phyloP scores from a whole-genome alignment of 805 yeast genomes.

The Cyberlindnera mrakii region DNA sequence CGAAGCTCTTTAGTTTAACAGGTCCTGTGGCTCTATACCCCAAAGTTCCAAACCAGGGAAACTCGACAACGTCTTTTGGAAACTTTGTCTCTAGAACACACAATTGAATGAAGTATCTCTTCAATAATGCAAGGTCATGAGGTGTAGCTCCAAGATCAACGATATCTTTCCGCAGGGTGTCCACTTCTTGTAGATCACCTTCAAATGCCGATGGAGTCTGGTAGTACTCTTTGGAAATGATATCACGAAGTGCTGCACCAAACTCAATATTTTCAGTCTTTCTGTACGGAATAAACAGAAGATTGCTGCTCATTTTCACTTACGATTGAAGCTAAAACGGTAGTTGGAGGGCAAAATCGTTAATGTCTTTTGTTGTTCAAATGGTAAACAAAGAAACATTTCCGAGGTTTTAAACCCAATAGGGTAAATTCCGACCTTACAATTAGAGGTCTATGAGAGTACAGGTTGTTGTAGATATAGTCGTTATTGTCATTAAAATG shows the following conservation, averaged over 20 bases:
- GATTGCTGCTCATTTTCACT: conserved; percentile 26
- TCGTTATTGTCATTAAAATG: too few relatives aligned
- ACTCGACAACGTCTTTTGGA: conserved; percentile 52
- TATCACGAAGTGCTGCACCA: conserved; percentile 30
- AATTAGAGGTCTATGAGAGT: neutral
- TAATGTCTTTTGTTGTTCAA: neutral
- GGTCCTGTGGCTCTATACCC: conserved; percentile 50
- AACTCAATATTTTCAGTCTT: conserved; percentile 38
- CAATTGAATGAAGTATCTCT: conserved; percentile 43
- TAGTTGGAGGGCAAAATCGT: neutral
- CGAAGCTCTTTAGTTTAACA: conserved; percentile 39
- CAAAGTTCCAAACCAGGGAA: conserved; percentile 70
- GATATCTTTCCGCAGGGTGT: conserved; percentile 37
- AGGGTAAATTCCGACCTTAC: neutral
- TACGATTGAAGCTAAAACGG: neutral
- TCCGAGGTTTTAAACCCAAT: neutral
- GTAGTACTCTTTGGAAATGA: conserved; percentile 43
- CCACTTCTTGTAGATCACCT: conserved; percentile 37
- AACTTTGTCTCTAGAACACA: conserved; percentile 46
- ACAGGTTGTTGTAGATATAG: too few relatives aligned
- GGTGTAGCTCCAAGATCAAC: conserved; percentile 30
- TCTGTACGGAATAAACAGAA: conserved; percentile 47
- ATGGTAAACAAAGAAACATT: conserved; percentile 4
- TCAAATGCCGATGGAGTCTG: conserved; percentile 38
- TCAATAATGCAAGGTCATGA: conserved; percentile 31